Base-by-base conservation (phyloP, 2,329 filamentous ascomycete genomes). In the Neoscytalidium dimidiatum region DNA sequence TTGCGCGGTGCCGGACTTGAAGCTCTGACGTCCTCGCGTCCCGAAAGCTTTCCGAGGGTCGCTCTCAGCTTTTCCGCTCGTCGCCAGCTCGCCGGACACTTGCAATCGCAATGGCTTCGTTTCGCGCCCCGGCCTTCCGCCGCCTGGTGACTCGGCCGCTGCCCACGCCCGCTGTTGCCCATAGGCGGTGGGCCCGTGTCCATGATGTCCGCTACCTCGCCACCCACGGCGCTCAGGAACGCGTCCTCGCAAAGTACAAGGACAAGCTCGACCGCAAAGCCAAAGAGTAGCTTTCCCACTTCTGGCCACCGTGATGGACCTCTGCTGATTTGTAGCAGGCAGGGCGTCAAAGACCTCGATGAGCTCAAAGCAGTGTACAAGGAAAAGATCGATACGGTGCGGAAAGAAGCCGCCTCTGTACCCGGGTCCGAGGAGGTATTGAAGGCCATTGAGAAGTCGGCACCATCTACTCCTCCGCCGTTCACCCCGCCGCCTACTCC, bases 151-250 rank as follows among this genome's bases (percentile, higher is more conserved):
- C 48, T 29, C 19, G 48, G 26, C 57, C 65, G 38, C 35, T 65
- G 53, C 48, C 53, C 44, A 21, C 51, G 4, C 62, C 57, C 8
- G 21, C 43, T 33, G n/a, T 56, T n/a, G 48, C 64, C 62, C 94
- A 97, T 78, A 87, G 90, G 64, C 88, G 94, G 75, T 96, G 92
- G 90, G 94, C 94, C 1, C 92, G 92, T 72, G 93, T 97, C 31
- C 92, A 96, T 78, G 92, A 97, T 78, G 89, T 96, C 53, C 92
- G 94, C 69, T 96, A 94, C 83, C 86, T 97, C 51, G 90, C 90
- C 67, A 95, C 92, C 17, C 91, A 93, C 67, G 86, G 87, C 65
- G 82, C 87, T 65, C 84, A 89, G 52, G 85, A 86, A 65, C 84
- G 85, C 71, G 82, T 97, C 43, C 76, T 92, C 68, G 92, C 96